These are phyloP conservation scores for Protomyces lactucae-debilis DNA, from an alignment of 1,139 yeast species.

Conservation along the genomic window DNA sequence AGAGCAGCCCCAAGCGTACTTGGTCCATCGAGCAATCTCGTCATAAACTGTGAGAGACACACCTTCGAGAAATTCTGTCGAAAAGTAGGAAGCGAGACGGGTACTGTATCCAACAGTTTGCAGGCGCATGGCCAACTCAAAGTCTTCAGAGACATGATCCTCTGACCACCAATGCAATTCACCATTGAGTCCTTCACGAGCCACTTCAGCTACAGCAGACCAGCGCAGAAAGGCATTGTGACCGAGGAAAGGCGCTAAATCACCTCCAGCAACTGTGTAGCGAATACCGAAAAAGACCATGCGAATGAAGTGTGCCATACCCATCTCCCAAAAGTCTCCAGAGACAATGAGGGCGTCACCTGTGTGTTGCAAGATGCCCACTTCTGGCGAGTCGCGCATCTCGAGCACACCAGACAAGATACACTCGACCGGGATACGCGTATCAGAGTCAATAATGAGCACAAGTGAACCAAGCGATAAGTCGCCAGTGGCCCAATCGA, in stretches of 20 bases:
- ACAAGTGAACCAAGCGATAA: slow-evolving; percentile 31
- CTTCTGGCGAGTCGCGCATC: slow-evolving; percentile 31
- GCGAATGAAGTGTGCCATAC: slow-evolving; percentile 32
- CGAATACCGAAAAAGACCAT: slow-evolving; percentile 31
- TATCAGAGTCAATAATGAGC: slow-evolving; percentile 31
- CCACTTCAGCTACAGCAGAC: slow-evolving; percentile 29
- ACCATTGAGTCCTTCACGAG: slow-evolving; percentile 20
- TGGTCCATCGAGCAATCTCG: slow-evolving; percentile 32
- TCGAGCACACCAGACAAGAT: slow-evolving; percentile 31
- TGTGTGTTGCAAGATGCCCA: slow-evolving; percentile 31
- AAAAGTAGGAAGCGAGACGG: slow-evolving; percentile 28
- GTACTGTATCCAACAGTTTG: slow-evolving; percentile 30
- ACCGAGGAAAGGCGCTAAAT: slow-evolving; percentile 31
- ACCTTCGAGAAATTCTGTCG: slow-evolving; percentile 29
- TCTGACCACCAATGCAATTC: slow-evolving; percentile 31
- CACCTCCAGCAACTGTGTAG: slow-evolving; percentile 32
- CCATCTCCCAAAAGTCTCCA: slow-evolving; percentile 30
- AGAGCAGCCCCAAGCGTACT: slow-evolving; percentile 32
- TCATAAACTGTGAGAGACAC: slow-evolving; percentile 32
- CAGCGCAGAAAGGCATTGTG: slow-evolving; percentile 32
- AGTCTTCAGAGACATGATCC: slow-evolving; percentile 31
- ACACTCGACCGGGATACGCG: slow-evolving; percentile 31
- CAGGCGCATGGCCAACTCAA: slow-evolving; percentile 30
- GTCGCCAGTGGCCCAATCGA: slow-evolving; percentile 26
- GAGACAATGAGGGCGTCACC: slow-evolving; percentile 30